Conservation (phyloP, 371 early-diverging fungal genomes). For the Fennellomyces sp. region DNA sequence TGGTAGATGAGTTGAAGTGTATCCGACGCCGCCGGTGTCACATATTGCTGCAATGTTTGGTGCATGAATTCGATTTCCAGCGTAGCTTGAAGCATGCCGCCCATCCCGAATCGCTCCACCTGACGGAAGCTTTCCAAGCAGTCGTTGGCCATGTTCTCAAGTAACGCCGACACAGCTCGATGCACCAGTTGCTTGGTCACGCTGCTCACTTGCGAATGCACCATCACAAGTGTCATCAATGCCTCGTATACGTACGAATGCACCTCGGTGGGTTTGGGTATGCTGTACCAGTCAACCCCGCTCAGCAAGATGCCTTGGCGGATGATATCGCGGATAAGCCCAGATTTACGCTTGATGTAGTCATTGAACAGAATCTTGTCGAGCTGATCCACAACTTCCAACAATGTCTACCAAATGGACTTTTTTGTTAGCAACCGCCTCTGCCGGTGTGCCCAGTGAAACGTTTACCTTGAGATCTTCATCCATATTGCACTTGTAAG, state of each 20-base stretch:
- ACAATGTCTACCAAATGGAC: constrained; percentile 58
- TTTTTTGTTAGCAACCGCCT: too few relatives aligned
- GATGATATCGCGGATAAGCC: constrained; percentile 69
- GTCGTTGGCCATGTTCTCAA: constrained; percentile 75
- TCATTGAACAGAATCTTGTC: constrained; percentile 83
- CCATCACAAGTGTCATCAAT: constrained; percentile 84
- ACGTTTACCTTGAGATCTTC: constrained; percentile 67
- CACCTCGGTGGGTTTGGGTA: constrained; percentile 80
- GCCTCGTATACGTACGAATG: constrained; percentile 90
- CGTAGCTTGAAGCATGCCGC: constrained; percentile 91
- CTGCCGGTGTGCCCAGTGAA: neutral
- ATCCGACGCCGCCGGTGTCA: constrained; percentile 61
- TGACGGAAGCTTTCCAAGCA: constrained; percentile 76
- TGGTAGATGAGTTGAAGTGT: constrained; percentile 71
- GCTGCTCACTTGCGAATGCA: constrained; percentile 88
- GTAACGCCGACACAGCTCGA: constrained; percentile 73
- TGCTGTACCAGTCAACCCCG: constrained; percentile 86
- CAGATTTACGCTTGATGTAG: constrained; percentile 79
- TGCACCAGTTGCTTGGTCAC: constrained; percentile 74
- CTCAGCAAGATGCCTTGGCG: constrained; percentile 79
- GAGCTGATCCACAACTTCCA: constrained; percentile 68
- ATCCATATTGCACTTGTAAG: constrained; percentile 63
- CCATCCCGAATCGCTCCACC: constrained; percentile 85
- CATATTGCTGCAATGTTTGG: constrained; percentile 74
- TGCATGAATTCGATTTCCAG: constrained; percentile 87